Evolutionary conservation across 306 rosid species (phyloP).

Genomic region (Sicyos baderoa): DNA sequence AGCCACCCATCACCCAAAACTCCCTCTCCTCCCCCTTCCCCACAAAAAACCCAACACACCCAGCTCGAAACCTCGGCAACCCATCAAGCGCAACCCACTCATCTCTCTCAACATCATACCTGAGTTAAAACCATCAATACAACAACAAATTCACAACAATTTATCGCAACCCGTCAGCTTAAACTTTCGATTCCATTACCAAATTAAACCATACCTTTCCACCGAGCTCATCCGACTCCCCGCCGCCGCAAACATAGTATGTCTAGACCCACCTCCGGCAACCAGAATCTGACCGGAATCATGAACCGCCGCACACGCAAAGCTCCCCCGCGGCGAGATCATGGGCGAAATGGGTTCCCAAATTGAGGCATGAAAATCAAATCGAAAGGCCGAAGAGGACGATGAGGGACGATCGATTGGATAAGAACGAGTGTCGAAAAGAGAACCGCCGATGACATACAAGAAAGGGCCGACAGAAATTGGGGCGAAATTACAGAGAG

Average conservation of each 20-base stretch:
- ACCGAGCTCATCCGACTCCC: conserved; percentile 61
- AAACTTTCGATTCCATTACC: background rate
- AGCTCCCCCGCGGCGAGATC: conserved; percentile 72
- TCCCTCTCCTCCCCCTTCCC: conserved; percentile 37
- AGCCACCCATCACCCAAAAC: conserved; percentile 92
- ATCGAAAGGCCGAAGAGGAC: conserved; percentile 42
- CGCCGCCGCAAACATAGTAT: conserved; percentile 53
- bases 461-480: conserved; percentile 46
- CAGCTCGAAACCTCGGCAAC: conserved; percentile 62
- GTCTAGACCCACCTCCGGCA: conserved; percentile 84
- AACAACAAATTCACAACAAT: background rate
- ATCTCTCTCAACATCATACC: conserved; percentile 48
- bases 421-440: conserved; percentile 76
- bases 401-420: conserved; percentile 76
- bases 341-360: conserved; percentile 64
- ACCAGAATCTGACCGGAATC: conserved; percentile 41
- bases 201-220: conserved; percentile 40
- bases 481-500: conserved; percentile 70
- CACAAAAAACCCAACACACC: conserved; percentile 70
- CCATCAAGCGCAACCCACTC: conserved; percentile 67
- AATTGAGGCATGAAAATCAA: conserved; percentile 30
- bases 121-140: background rate
- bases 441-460: conserved; percentile 73
- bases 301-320: conserved; percentile 50
- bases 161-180: background rate